Conservation (phyloP, 768 basidiomycete species). For the Lentinula aciculospora region DNA sequence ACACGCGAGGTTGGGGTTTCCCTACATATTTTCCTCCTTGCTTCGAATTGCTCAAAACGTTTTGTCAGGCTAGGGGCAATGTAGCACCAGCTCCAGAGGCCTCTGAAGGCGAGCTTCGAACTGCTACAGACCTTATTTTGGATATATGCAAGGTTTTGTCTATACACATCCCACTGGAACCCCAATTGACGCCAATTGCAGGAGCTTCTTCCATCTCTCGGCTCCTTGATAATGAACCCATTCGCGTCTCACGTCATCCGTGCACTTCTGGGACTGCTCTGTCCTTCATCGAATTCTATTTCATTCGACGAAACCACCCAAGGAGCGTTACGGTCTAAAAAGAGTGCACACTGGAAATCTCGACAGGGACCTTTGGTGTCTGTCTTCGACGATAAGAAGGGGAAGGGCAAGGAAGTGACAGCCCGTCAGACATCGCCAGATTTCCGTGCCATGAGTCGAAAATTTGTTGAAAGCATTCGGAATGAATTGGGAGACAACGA, state of each 20-base stretch:
- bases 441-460: constrained; percentile 41
- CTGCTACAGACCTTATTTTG: constrained; percentile 55
- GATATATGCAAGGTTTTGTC: constrained; percentile 57
- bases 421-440: constrained; percentile 31
- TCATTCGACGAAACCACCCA: constrained; percentile 31
- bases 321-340: constrained; percentile 70
- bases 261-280: constrained; percentile 72
- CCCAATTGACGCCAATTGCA: constrained; percentile 19
- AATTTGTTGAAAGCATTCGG: constrained; percentile 46
- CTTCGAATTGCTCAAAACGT: neutral
- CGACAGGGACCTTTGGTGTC: constrained; percentile 79
- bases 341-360: constrained; percentile 76
- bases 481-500: constrained; percentile 61
- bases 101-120: constrained; percentile 62
- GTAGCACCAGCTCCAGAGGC: constrained; percentile 24
- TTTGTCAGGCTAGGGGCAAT: neutral
- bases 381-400: constrained; percentile 49
- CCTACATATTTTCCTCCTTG: neutral
- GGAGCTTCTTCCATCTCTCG: constrained; percentile 66
- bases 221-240: constrained; percentile 70
- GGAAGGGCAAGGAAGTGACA: constrained; percentile 25
- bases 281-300: constrained; percentile 45
- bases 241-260: constrained; percentile 91
- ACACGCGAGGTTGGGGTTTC: constrained; percentile 53
- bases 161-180: neutral